Evolutionary conservation across 257 asterid genomes (phyloP).

Genomic region (Solanum appendiculatum): DNA sequence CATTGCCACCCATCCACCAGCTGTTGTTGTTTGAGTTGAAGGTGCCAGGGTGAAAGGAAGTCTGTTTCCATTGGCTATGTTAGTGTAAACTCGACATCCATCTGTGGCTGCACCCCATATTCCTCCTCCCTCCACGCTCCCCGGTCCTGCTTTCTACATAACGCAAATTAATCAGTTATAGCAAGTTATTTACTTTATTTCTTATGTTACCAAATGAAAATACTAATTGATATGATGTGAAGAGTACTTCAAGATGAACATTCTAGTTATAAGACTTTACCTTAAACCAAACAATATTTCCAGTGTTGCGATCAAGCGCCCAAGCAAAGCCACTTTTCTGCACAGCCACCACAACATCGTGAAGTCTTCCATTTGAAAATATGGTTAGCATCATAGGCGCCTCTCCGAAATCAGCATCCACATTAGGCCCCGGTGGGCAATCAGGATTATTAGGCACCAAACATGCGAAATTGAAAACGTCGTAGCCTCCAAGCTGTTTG

Average conservation of each 20-base stretch:
- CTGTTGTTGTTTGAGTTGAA: constrained; percentile 33
- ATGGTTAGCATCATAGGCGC: constrained; percentile 64
- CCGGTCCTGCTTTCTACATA: constrained; percentile 58
- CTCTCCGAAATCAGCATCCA: constrained; percentile 85
- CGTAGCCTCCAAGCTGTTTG: constrained; percentile 46
- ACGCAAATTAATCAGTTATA: not conserved
- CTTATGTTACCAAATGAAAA: not conserved
- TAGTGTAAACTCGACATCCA: constrained; percentile 50
- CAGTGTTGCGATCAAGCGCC: constrained; percentile 52
- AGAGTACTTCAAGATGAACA: not conserved
- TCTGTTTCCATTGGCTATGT: constrained; percentile 39
- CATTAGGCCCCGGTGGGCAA: constrained; percentile 62
- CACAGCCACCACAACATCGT: constrained; percentile 60
- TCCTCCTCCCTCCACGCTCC: constrained; percentile 62
- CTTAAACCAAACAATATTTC: constrained; percentile 42
- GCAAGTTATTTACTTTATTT: not conserved
- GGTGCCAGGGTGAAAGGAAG: constrained; percentile 45
- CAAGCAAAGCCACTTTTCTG: constrained; percentile 71
- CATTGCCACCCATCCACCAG: constrained; percentile 81
- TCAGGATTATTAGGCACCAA: constrained; percentile 54
- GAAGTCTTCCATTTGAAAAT: constrained; percentile 9
- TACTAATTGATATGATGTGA: not conserved
- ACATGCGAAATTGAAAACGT: constrained; percentile 51
- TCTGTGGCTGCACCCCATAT: constrained; percentile 78
- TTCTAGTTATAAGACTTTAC: constrained; percentile 2